phyloP scores from a whole-genome alignment of 805 yeast species.

The Yarrowia yakushimensis region DNA sequence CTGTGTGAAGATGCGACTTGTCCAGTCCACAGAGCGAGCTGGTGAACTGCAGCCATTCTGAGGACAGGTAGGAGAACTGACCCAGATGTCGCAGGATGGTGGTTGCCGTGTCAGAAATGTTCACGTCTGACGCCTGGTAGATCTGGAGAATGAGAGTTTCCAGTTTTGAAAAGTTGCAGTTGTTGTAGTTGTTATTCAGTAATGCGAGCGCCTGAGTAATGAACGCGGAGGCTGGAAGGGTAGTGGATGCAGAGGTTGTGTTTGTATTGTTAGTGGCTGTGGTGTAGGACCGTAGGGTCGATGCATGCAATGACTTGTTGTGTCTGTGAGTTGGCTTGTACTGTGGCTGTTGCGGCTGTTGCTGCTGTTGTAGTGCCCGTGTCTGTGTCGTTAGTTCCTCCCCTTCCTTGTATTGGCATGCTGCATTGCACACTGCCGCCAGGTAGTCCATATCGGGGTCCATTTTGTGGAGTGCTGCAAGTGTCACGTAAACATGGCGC shows the following conservation, averaged over 20 bases:
- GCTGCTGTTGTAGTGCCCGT: neutral
- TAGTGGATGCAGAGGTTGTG: neutral
- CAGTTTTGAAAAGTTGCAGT: conserved; percentile 2
- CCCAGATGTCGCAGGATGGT: neutral
- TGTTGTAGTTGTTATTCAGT: conserved; percentile 6
- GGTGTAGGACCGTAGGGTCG: neutral
- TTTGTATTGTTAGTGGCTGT: conserved; percentile 5
- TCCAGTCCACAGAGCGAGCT: neutral
- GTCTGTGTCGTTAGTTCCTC: conserved; percentile 9
- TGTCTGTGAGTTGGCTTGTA: neutral
- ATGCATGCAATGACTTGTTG: neutral
- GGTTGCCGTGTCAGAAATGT: neutral
- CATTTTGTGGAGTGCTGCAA: conserved; percentile 7
- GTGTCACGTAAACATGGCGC: neutral
- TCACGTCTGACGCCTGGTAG: neutral
- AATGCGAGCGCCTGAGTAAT: conserved; percentile 4
- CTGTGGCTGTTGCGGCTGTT: no score
- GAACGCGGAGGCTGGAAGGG: neutral
- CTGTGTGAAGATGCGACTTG: neutral
- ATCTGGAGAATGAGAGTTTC: conserved; percentile 21
- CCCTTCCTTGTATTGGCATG: neutral
- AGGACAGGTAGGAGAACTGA: neutral
- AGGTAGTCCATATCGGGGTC: neutral
- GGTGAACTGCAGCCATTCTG: conserved; percentile 9
- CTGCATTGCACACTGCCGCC: conserved; percentile 1